These are phyloP conservation scores for Blastobotrys persicus DNA, from an alignment of 1,139 yeast genomes.

Conservation along the genomic window DNA sequence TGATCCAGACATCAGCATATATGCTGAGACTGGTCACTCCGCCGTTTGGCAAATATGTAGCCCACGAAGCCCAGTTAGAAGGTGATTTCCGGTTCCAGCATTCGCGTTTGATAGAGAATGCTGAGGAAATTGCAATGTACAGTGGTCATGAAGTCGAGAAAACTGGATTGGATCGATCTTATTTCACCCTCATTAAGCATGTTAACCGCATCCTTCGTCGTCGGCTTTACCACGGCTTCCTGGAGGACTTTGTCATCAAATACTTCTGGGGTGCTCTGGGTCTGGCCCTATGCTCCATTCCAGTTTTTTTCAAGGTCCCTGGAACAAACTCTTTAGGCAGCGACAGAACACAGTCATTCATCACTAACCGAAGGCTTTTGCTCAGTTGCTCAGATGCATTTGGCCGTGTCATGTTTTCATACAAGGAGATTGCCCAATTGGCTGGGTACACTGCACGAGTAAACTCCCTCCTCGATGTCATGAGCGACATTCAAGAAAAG, in stretches of 20 bases:
- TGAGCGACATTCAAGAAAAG: slow-evolving; percentile 51
- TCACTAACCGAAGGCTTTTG: slow-evolving; percentile 84
- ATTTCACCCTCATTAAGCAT: slow-evolving; percentile 78
- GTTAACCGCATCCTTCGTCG: slow-evolving; percentile 75
- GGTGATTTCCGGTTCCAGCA: slow-evolving; percentile 84
- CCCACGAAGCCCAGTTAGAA: slow-evolving; percentile 76
- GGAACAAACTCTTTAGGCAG: slow-evolving; percentile 34
- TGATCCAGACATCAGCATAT: slow-evolving; percentile 79
- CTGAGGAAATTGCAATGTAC: slow-evolving; percentile 84
- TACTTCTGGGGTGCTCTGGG: slow-evolving; percentile 98
- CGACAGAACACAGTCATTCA: slow-evolving; percentile 54
- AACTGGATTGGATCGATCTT: slow-evolving; percentile 73
- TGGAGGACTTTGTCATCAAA: slow-evolving; percentile 69
- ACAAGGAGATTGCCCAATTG: slow-evolving; percentile 79
- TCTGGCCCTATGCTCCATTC: slow-evolving; percentile 79
- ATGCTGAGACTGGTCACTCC: slow-evolving; percentile 77
- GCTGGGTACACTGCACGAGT: slow-evolving; percentile 82
- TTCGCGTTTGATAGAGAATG: slow-evolving; percentile 71
- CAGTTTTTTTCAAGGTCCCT: slow-evolving; percentile 72
- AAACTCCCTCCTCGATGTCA: slow-evolving; percentile 63
- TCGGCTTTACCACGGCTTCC: slow-evolving; percentile 67
- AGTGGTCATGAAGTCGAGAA: slow-evolving; percentile 80
- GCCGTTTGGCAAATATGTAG: slow-evolving; percentile 80
- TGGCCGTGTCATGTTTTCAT: slow-evolving; percentile 81
- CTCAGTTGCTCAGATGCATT: slow-evolving; percentile 85